Base-by-base conservation (phyloP, 2,329 filamentous ascomycete species). In the Trichoderma cornu-damae region DNA sequence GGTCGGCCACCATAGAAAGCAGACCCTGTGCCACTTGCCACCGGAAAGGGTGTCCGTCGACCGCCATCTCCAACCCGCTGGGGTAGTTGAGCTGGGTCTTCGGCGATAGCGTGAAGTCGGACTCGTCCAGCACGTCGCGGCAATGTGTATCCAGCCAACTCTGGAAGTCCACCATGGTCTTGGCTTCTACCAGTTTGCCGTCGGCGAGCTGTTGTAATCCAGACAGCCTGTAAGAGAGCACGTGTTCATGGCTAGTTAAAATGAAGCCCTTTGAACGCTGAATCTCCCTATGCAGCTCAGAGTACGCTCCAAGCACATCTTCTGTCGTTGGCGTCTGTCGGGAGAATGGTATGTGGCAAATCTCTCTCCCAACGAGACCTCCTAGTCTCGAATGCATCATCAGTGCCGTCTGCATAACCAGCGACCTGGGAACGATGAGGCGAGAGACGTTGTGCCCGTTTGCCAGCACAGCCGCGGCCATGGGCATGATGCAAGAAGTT, bases 191-290 rank as follows among this genome's bases (percentile, higher is more conserved):
- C 7, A 18, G 74, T 2, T 74, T 68, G 1, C 68, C 67, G 46
- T 85, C 79, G 0, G 77, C 75, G 0, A 87, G 65, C 2, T 76
- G 75, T 61, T 88, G 83, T 0, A 82, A 64, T 0, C 82, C 83
- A 59, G 82, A 84, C 2, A 88, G 72, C 63, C 79, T 81, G 67
- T 86, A 87, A 0, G 85, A 88, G 5, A 89, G 70, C 0, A 84
- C 72, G 59, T 88, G 82, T 54, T 88, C 85, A 0, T 85, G 86
- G 1, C 84, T 75, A 0, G 78, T 75, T 0, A 89, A 68, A 20
- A 89, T 74, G 0, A 88, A 68, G 0, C 84, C 85, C 0, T 71
- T 70, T 0, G 63, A 64, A 1, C 67, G 63, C 18, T 72, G 67
- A 16, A 80, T 73, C 0, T 78, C 67, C 1, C 66, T 62, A 63